Conservation (phyloP, 1,139 yeast genomes). For the Geotrichum reessii region DNA sequence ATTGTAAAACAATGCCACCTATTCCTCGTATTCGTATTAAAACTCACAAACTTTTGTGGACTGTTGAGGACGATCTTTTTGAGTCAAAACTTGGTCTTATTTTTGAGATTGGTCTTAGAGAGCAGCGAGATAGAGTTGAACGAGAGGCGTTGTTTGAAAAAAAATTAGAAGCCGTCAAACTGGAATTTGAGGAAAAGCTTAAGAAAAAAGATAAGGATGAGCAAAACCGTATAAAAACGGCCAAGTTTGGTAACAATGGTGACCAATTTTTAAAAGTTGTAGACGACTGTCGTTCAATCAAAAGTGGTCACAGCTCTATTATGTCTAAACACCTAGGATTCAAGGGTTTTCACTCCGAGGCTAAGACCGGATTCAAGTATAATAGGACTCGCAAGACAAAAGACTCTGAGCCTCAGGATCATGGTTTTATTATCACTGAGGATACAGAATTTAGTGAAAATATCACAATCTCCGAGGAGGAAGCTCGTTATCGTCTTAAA, state of each 20-base stretch:
- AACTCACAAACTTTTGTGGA: constrained; percentile 45
- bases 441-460: constrained; percentile 13
- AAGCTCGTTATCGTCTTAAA: constrained; percentile 32
- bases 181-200: background rate
- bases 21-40: constrained; percentile 51
- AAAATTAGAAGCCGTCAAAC: constrained; percentile 30
- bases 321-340: background rate
- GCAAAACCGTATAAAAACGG: background rate
- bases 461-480: background rate
- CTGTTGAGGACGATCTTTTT: constrained; percentile 78
- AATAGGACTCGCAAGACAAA: constrained; percentile 22
- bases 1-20: constrained; percentile 26
- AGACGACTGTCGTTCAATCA: background rate
- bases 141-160: constrained; percentile 51
- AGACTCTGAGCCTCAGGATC: constrained; percentile 24
- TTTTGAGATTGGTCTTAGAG: constrained; percentile 67
- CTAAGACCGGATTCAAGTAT: background rate
- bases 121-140: constrained; percentile 61
- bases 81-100: constrained; percentile 71
- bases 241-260: background rate
- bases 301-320: background rate
- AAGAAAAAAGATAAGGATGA: background rate
- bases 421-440: constrained; percentile 28
- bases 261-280: background rate
- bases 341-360: background rate